Percentiles rank a stretch among this genome's conserved stretches.
phyloP scores from a whole-genome alignment of 148 eudicot species.

The Persicaria maculosa region DNA sequence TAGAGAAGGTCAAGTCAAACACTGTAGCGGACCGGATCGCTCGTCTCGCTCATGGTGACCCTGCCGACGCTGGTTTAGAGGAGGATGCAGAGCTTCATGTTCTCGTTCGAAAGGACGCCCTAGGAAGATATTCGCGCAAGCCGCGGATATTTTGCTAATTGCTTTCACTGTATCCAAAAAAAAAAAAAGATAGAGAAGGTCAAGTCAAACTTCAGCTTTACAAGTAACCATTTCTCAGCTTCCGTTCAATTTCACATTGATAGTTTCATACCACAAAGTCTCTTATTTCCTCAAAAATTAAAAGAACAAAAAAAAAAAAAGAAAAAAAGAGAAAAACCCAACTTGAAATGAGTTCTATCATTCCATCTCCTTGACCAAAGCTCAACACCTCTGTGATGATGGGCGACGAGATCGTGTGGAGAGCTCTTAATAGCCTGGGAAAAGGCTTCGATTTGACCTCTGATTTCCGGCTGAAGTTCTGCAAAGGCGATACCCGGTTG shows the following conservation, averaged over 20 bases:
- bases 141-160: no score
- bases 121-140: no score
- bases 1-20: slow-evolving; percentile 3
- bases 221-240: not conserved
- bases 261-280: not conserved
- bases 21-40: no score
- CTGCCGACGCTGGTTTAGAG: no score
- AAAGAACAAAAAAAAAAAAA: no score
- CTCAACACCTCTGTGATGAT: not conserved
- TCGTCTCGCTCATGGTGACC: no score
- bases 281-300: not conserved
- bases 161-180: no score
- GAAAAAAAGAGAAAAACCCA: not conserved
- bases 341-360: not conserved
- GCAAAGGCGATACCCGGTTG: slow-evolving; percentile 52
- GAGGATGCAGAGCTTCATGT: no score
- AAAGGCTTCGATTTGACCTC: slow-evolving; percentile 77
- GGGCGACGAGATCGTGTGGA: slow-evolving; percentile 27
- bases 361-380: not conserved
- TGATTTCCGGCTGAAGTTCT: slow-evolving; percentile 60
- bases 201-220: slow-evolving; percentile 5
- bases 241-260: not conserved
- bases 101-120: no score
- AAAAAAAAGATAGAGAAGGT: slow-evolving; percentile 2
- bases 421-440: slow-evolving; percentile 53